Conservation (phyloP, 1,139 yeast species). For the Debaryomyces sp. region DNA sequence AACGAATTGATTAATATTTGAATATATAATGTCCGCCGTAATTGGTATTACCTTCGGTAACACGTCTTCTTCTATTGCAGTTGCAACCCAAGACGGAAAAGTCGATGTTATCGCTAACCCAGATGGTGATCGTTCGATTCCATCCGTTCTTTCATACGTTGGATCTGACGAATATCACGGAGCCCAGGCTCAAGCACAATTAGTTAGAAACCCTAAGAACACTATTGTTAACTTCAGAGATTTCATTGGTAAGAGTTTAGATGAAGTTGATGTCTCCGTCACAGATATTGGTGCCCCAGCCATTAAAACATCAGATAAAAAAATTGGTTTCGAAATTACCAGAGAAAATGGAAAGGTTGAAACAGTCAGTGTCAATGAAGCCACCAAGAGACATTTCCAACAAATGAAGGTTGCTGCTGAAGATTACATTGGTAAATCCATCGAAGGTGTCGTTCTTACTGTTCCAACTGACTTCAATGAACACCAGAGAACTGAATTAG, state of each 20-base stretch:
- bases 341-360: constrained; percentile 48
- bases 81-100: constrained; percentile 83
- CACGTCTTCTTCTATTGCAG: constrained; percentile 93
- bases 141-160: constrained; percentile 88
- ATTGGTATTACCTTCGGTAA: constrained; percentile 97
- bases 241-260: constrained; percentile 76
- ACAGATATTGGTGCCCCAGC: constrained; percentile 74
- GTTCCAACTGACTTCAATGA: constrained; percentile 89
- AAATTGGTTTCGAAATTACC: constrained; percentile 66
- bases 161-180: constrained; percentile 98
- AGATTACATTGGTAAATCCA: constrained; percentile 81
- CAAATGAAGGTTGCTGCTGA: constrained; percentile 88
- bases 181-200: constrained; percentile 90
- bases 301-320: constrained; percentile 63
- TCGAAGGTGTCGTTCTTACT: constrained; percentile 85
- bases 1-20: constrained; percentile 5
- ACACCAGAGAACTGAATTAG: constrained; percentile 67
- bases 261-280: constrained; percentile 65
- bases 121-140: constrained; percentile 97
- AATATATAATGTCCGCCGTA: constrained; percentile 48
- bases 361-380: constrained; percentile 69
- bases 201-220: constrained; percentile 85
- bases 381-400: constrained; percentile 79
- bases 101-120: constrained; percentile 98
- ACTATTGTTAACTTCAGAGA: constrained; percentile 94